Conservation (phyloP, 2,329 filamentous ascomycete genomes). For the Fusarium sp. region DNA sequence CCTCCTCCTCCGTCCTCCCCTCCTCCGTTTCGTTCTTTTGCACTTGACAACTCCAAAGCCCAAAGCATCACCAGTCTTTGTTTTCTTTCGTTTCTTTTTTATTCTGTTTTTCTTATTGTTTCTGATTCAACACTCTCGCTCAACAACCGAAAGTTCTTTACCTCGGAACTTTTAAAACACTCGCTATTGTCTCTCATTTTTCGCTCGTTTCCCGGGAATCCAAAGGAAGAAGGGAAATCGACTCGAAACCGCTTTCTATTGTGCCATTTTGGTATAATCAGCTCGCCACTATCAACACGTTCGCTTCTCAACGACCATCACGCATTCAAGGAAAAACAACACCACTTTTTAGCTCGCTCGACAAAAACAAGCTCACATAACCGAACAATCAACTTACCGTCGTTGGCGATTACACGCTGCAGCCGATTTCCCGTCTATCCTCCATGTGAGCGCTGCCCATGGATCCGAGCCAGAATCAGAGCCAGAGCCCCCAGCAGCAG, state of each 20-base stretch:
- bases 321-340: conserved; percentile 1
- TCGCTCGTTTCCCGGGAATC: conserved; percentile 20
- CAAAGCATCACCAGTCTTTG: conserved; percentile 17
- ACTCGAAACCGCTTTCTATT: conserved; percentile 6
- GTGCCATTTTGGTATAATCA: conserved; percentile 8
- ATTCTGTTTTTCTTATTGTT: conserved; percentile 24
- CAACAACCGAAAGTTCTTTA: conserved; percentile 18
- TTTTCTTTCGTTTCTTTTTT: conserved; percentile 7
- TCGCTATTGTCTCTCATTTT: conserved; percentile 39
- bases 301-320: conserved; percentile 29
- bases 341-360: not conserved
- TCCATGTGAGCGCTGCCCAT: conserved; percentile 45
- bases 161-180: conserved; percentile 17
- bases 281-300: conserved; percentile 28
- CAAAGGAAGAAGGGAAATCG: conserved; percentile 2
- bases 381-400: not conserved
- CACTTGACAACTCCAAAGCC: conserved; percentile 27
- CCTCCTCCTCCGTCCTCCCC: conserved; percentile 6
- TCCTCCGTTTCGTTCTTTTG: conserved; percentile 8
- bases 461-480: conserved; percentile 46
- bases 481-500: conserved; percentile 43
- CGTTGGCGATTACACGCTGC: conserved; percentile 19
- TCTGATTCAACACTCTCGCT: conserved; percentile 28
- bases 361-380: not conserved
- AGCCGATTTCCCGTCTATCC: conserved; percentile 42